Evolutionary conservation across 176 grass and related monocot genomes (phyloP).

Genomic region (Hordeum marinum): DNA sequence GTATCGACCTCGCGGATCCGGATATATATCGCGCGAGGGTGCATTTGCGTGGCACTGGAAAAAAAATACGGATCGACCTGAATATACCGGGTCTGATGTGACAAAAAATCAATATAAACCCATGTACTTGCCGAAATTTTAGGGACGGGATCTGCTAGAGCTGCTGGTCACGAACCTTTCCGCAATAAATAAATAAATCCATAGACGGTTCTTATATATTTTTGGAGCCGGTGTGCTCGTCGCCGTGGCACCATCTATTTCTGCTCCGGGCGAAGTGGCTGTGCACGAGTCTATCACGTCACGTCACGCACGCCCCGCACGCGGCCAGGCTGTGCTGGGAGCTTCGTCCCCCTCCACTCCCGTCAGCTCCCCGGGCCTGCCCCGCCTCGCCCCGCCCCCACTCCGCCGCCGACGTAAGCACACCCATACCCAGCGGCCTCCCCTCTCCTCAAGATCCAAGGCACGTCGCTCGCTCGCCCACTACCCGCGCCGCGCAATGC

Average conservation of each 20-base stretch:
- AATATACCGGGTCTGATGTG: too few relatives aligned
- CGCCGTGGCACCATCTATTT: not conserved
- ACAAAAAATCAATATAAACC: too few relatives aligned
- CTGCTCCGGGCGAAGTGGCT: not conserved
- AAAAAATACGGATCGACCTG: too few relatives aligned
- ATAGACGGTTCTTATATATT: too few relatives aligned
- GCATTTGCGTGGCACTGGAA: too few relatives aligned
- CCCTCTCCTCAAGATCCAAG: not conserved
- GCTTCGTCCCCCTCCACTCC: not conserved
- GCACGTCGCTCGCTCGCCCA: not conserved
- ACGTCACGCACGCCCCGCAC: not conserved
- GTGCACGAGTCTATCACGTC: not conserved
- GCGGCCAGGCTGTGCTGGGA: not conserved
- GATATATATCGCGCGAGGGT: too few relatives aligned
- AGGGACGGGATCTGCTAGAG: too few relatives aligned
- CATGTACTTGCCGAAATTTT: too few relatives aligned
- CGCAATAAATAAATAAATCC: too few relatives aligned
- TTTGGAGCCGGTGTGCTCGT: not conserved
- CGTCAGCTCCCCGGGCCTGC: not conserved
- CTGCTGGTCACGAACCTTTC: too few relatives aligned
- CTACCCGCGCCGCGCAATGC: conserved; percentile 7
- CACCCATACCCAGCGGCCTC: not conserved
- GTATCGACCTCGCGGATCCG: too few relatives aligned
- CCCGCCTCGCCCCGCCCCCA: too few relatives aligned
- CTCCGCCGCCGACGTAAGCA: not conserved